Base-by-base conservation (phyloP, 1,284 basidiomycete species). In the Ustilago bromivora region DNA sequence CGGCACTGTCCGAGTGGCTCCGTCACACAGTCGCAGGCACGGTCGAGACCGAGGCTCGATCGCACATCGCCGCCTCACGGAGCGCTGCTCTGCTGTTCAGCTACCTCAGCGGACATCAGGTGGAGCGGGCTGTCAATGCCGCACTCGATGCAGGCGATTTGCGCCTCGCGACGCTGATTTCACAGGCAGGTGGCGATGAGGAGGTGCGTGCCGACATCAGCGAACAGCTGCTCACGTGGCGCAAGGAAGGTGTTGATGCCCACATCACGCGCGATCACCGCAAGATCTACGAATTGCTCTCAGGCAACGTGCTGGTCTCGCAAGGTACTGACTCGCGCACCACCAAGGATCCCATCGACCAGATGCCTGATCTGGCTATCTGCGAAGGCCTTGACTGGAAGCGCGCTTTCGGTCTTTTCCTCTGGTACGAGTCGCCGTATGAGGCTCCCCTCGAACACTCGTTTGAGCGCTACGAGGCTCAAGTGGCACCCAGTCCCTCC, bases 311-410 rank as follows among this genome's bases (percentile, higher is more conserved):
- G 38, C 91, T 91, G 69, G 83, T 91, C 4, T 88, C 92, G 13
- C 88, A 90, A 58, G 92, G 92, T 2, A 71, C 76, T 28, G 65
- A 63, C 11, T 68, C 71, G 11, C 53, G 72, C 8, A 89, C 66
- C 86, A 84, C 84, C 15, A 88, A 85, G 88, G 92, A 78, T 87
- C 88, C 69, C 87, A 89, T 69, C 38, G 92, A 92, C 78, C 88
- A 89, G 31, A 90, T 90, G 80, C 86, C 89, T 2, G 91, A 93
- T 65, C 87, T 94, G 23, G 88, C 90, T 23, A 89, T 97, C n/a
- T 89, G 92, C n/a, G 88, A 91, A 61, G 92, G 91, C 0, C 87
- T 98, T 59, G 96, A 97, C 86, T 99, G 97, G 97, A 96, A 96
- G 87, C 91, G 95, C 15, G 92, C 92, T 0, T 93, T 99, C 81